These are phyloP conservation scores for Fragaria vesca DNA, from an alignment of 306 rosid genomes.

Conservation along the genomic window DNA sequence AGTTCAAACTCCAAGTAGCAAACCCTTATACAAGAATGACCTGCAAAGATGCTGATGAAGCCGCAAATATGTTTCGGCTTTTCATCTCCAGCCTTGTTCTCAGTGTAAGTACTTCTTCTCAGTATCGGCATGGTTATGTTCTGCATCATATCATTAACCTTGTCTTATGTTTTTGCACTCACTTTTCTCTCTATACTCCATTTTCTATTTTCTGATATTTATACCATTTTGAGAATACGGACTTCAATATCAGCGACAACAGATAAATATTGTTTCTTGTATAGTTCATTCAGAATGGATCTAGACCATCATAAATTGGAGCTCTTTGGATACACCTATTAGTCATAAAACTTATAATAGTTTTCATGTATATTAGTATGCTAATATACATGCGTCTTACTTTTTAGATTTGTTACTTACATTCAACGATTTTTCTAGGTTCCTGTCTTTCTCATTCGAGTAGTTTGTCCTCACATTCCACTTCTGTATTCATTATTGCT, in stretches of 20 bases:
- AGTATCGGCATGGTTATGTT: not conserved
- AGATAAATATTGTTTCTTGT: not conserved
- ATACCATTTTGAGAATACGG: not conserved
- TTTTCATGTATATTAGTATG: not conserved
- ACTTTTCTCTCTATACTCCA: not conserved
- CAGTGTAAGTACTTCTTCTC: slow-evolving; percentile 62
- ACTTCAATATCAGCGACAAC: not conserved
- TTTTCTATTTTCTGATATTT: not conserved
- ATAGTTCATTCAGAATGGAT: slow-evolving; percentile 1
- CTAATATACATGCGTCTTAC: not conserved
- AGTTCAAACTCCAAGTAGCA: slow-evolving; percentile 62
- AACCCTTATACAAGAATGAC: slow-evolving; percentile 83
- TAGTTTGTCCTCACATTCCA: slow-evolving; percentile 93
- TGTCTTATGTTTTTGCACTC: not conserved
- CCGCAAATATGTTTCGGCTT: slow-evolving; percentile 67
- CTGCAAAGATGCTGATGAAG: slow-evolving; percentile 70
- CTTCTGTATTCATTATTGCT: slow-evolving; percentile 64
- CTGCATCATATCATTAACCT: not conserved
- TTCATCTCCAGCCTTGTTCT: slow-evolving; percentile 77
- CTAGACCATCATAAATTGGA: not conserved
- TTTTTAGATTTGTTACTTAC: slow-evolving; percentile 22
- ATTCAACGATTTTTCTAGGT: slow-evolving; percentile 49
- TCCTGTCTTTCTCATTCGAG: slow-evolving; percentile 72
- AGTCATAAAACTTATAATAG: not conserved
- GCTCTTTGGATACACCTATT: slow-evolving; percentile 6